Base-by-base conservation (phyloP, 345 rosid species). In the Erucastrum elatum region DNA sequence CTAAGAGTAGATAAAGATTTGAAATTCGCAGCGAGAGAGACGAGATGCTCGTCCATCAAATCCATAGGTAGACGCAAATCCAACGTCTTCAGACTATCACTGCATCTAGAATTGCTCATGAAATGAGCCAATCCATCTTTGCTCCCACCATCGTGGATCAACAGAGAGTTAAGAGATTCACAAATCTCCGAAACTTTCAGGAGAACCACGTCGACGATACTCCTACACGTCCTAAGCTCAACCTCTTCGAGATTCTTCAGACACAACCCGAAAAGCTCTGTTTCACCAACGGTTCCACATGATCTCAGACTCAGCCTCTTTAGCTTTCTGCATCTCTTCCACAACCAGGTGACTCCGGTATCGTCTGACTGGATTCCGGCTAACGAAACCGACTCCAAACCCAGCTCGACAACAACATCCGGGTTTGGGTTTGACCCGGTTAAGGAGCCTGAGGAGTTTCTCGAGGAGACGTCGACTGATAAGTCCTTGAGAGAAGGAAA, bases 61-160 rank as follows among this genome's bases (percentile, higher is more conserved):
- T 94, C 98, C 77, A 94, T 66, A 8, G 98, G 98, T 61, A 94
- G 79, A 8, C 98, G 89, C 17, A 94, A 81, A 77, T 92, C 97
- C 12, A 94, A 86, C 27, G 62, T 89, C 25, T 68, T 82, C 75
- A 92, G 68, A 61, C 84, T 79, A 46, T 49, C 66, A 64, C 10
- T 29, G 63, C 88, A 89, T 55, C 84, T 81, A 72, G 84, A 85
- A 69, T 82, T 84, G 41, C 46, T 87, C 51, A 94, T 82, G 78
- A 92, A 94, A 12, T 86, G 87, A 77, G 83, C 92, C 56, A 94
- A 88, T 1, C 92, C 91, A 16, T 92, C 93, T 65, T 82, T 75
- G 56, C 88, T 85, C 9, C 98, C 93, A 11, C 98, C 98, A 74
- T 94, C 97, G 66, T 92, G 85, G 4, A 94, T 81, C 83, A 92